These are phyloP conservation scores for barrel medic (Medicago truncatula) DNA, from an alignment of 306 rosid species.

Conservation along the genomic window DNA sequence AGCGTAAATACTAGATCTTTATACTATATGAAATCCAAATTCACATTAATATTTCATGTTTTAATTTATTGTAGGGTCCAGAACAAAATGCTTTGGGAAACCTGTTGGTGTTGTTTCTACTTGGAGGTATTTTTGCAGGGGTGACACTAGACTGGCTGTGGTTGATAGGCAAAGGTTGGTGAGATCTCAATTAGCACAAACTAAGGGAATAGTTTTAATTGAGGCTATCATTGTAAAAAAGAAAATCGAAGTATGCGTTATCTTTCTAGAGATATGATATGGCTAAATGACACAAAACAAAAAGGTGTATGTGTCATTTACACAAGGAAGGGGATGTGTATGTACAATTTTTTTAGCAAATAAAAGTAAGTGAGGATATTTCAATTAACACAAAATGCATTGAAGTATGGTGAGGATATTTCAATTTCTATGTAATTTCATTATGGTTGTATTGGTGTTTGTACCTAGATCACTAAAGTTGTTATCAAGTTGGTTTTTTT, in stretches of 20 bases:
- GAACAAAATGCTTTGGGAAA: slow-evolving; percentile 98
- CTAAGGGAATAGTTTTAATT: not conserved
- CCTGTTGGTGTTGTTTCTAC: slow-evolving; percentile 74
- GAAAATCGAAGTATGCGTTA: too few species aligned
- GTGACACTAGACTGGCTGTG: slow-evolving; percentile 90
- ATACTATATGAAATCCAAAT: too few species aligned
- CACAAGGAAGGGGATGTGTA: too few species aligned
- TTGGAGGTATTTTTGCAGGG: slow-evolving; percentile 87
- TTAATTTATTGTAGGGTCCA: slow-evolving; percentile 69
- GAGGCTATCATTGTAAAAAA: not conserved
- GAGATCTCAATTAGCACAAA: slow-evolving; percentile 11
- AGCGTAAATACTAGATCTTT: not conserved
- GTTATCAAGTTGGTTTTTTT: too few species aligned
- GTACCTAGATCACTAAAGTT: too few species aligned
- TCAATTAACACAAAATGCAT: too few species aligned
- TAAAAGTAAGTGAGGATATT: too few species aligned
- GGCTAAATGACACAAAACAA: not conserved
- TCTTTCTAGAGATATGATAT: not conserved
- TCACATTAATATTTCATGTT: not conserved
- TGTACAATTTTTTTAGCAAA: too few species aligned
- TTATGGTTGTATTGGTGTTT: too few species aligned
- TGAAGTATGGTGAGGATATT: too few species aligned
- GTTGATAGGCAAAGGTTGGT: slow-evolving; percentile 95
- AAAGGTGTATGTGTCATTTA: not conserved
- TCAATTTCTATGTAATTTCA: too few species aligned